Evolutionary conservation across 192 early-diverging fungal species (phyloP).

Genomic region (Phycomyces nitens): DNA sequence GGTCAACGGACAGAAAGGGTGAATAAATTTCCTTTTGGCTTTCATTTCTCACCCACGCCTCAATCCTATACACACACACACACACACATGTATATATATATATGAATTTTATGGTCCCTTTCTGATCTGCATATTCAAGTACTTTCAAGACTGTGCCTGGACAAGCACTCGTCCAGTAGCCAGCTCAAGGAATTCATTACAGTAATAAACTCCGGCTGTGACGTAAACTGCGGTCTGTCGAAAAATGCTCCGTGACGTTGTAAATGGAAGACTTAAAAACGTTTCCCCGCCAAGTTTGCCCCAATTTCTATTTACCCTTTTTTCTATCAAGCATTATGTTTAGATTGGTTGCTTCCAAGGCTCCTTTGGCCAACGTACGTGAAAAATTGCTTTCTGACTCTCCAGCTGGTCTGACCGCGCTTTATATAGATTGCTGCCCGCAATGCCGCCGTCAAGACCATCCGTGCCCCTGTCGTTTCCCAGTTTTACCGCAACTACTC

Average conservation of each 20-base stretch:
- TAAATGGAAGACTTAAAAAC: background rate
- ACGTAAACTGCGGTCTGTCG: background rate
- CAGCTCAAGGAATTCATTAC: background rate
- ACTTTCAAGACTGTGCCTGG: no score
- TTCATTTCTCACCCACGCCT: no score
- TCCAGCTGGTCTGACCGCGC: background rate
- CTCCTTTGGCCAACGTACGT: constrained; percentile 33
- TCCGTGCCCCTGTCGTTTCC: constrained; percentile 28
- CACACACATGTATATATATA: no score
- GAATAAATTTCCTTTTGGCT: no score
- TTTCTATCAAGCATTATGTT: constrained; percentile 28
- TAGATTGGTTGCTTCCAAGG: constrained; percentile 32
- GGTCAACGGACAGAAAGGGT: no score
- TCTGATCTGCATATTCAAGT: no score
- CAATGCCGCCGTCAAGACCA: constrained; percentile 22
- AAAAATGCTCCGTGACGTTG: constrained; percentile 1
- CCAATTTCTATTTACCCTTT: constrained; percentile 17
- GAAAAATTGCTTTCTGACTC: background rate
- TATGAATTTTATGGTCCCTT: no score
- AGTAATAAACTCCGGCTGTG: background rate
- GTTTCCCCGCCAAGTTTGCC: background rate
- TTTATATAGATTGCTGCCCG: constrained; percentile 34
- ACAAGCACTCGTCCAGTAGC: no score
- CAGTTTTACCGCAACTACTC: constrained; percentile 39
- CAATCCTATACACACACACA: no score